Base-by-base conservation (phyloP, 2,329 filamentous ascomycete genomes). In the Bipolaris gigantea region DNA sequence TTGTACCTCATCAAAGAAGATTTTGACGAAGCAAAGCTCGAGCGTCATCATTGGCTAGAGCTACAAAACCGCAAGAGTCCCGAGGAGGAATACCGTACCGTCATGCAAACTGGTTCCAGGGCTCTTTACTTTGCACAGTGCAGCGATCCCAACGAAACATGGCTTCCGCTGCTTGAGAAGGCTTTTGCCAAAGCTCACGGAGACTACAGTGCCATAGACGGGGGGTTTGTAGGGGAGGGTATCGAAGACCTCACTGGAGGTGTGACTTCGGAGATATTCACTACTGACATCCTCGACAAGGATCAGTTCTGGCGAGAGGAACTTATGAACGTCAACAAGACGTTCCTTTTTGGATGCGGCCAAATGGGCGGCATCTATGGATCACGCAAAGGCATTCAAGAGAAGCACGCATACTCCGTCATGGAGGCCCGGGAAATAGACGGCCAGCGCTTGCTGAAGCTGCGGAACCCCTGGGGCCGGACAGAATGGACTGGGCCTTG, bases 181-280 rank as follows among this genome's bases (percentile, higher is more conserved):
- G 90, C 90, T 1, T 93, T 89, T 68, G 90, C 90, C 18, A 94
- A 94, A 72, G 88, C 88, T 0, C 90, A 94, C 63, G 89, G 89
- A 2, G 89, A 94, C 67, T 95, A 89, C 62, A 83, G 81, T 16
- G 82, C 87, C 1, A 89, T 95, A 32, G 83, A 89, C 36, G 89
- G 89, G 6, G 89, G 89, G 0, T 90, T 86, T 68, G 86, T 88
- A 16, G 87, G 80, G 8, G 83, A 85, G 62, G 82, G 79, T 1
- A 80, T 85, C 50, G 83, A 85, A 64, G 83, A 85, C 58, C 68
- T 85, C 25, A 85, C 83, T 1, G 88, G 88, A 2, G 88, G 88
- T 23, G 86, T 90, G 11, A 89, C 87, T 0, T 87, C 85, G 0
- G 85, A 89, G 66, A 74, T 91, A 10, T 81, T 88, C 40, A 83